A percentile compares a stretch with the other conserved stretches of the same genome.
Evolutionary conservation across 1,284 basidiomycete genomes (phyloP).

Genomic region (Marasmius sp.): DNA sequence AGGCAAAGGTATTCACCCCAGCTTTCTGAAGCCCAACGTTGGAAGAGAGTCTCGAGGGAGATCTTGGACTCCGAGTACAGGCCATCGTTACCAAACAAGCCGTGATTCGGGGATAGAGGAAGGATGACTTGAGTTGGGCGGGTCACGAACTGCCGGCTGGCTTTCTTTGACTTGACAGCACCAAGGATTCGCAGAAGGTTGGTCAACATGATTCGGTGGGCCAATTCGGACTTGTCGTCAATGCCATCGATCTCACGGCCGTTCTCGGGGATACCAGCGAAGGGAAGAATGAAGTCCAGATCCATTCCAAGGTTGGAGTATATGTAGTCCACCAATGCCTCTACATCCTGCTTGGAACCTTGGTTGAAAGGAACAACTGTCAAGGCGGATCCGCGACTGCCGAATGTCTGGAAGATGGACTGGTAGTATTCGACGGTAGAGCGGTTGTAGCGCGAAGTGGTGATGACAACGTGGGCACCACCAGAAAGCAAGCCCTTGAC

Average conservation of each 20-base stretch:
- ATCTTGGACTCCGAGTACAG: conserved; percentile 99
- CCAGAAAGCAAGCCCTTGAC: conserved; percentile 95
- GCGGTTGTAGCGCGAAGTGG: conserved; percentile 93
- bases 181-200: conserved; percentile 95
- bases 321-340: conserved; percentile 97
- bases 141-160: conserved; percentile 92
- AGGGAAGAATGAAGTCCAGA: conserved; percentile 97
- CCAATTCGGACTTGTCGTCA: conserved; percentile 97
- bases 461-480: conserved; percentile 95
- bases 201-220: conserved; percentile 95
- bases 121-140: conserved; percentile 98
- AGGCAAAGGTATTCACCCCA: conserved; percentile 99
- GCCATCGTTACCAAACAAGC: conserved; percentile 96
- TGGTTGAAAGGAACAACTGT: conserved; percentile 99
- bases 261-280: conserved; percentile 98
- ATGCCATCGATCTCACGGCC: conserved; percentile 96
- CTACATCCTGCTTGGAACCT: conserved; percentile 96
- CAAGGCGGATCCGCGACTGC: conserved; percentile 91
- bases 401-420: conserved; percentile 94
- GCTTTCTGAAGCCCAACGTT: conserved; percentile 96
- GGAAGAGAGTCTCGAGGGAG: conserved; percentile 95
- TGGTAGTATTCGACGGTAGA: conserved; percentile 98
- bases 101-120: conserved; percentile 97
- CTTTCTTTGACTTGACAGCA: conserved; percentile 97
- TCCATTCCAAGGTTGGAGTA: conserved; percentile 94